phyloP scores from a whole-genome alignment of 1,284 basidiomycete species.

The Boletus smithii region DNA sequence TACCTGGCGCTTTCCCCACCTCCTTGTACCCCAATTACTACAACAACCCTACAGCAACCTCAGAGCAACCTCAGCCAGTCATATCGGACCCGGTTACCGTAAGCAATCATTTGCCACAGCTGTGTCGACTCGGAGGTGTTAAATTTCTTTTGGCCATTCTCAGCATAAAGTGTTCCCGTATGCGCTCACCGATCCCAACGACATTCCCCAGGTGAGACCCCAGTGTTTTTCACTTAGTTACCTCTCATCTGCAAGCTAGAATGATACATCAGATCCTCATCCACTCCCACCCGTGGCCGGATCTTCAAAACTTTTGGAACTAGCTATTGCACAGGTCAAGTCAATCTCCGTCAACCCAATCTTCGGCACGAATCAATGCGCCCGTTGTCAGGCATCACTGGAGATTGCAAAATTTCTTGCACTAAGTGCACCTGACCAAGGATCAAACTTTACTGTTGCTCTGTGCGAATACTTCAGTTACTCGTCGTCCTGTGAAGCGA shows the following conservation, averaged over 20 bases:
- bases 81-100: constrained; percentile 66
- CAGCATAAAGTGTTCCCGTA: constrained; percentile 57
- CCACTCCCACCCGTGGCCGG: constrained; percentile 57
- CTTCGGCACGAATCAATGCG: constrained; percentile 53
- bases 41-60: constrained; percentile 67
- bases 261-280: constrained; percentile 61
- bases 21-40: constrained; percentile 62
- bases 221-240: neutral
- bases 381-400: constrained; percentile 59
- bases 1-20: constrained; percentile 62
- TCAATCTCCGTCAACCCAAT: constrained; percentile 50
- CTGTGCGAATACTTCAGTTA: constrained; percentile 63
- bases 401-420: constrained; percentile 66
- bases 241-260: constrained; percentile 26
- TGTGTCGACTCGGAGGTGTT: neutral
- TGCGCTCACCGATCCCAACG: constrained; percentile 55
- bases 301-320: constrained; percentile 41
- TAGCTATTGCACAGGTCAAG: constrained; percentile 53
- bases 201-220: constrained; percentile 44
- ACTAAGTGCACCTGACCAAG: constrained; percentile 59
- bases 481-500: constrained; percentile 48
- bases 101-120: constrained; percentile 14
- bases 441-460: constrained; percentile 53
- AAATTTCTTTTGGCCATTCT: neutral
- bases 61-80: constrained; percentile 65